phyloP scores from a whole-genome alignment of 768 basidiomycete genomes.

The Russula lepida region DNA sequence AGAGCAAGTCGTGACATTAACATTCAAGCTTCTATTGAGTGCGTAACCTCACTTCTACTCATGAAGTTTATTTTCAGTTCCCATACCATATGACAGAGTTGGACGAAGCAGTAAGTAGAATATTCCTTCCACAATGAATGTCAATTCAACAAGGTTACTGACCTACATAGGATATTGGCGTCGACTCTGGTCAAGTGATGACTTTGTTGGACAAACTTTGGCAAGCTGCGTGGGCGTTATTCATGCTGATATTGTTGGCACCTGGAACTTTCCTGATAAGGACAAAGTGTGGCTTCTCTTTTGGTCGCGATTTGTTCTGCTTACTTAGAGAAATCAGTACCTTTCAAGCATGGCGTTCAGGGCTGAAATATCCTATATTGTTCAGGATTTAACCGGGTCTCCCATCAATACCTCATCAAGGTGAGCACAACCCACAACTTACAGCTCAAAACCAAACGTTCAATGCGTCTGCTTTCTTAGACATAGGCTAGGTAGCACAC shows the following conservation, averaged over 20 bases:
- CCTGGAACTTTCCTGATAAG: slow-evolving; percentile 5
- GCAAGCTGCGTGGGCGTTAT: neutral
- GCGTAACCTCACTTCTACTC: neutral
- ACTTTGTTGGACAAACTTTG: neutral
- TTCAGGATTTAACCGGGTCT: neutral
- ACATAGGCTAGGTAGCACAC: neutral
- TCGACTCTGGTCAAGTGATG: neutral
- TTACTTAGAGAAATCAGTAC: neutral
- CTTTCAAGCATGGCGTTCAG: neutral
- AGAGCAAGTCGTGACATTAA: neutral
- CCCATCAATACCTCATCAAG: neutral
- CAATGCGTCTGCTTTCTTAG: neutral
- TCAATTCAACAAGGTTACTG: neutral
- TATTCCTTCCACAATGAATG: neutral
- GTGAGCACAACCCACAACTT: neutral
- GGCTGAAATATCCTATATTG: neutral
- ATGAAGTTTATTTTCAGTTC: neutral
- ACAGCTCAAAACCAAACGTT: neutral
- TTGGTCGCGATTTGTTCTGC: neutral
- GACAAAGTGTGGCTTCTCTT: neutral
- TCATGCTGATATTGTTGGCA: neutral
- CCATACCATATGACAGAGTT: neutral
- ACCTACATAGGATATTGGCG: slow-evolving; percentile 2
- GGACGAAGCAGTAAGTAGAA: slow-evolving; percentile 6
- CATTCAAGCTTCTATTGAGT: neutral